phyloP scores from a whole-genome alignment of 1,284 basidiomycete genomes.

The Ustilago vetiveriae region DNA sequence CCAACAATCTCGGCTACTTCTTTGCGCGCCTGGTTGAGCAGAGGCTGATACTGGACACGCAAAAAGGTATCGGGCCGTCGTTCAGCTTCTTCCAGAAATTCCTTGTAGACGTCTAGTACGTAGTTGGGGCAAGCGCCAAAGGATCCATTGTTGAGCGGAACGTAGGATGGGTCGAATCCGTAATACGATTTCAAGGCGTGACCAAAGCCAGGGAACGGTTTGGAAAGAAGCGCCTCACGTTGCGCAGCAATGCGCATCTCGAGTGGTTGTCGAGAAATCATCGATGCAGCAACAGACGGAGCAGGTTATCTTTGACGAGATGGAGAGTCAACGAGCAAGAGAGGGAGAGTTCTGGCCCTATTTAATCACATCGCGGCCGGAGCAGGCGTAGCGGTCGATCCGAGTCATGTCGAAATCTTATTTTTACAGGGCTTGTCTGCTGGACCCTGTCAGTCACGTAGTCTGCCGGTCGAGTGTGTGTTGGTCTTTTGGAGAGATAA shows the following conservation, averaged over 20 bases:
- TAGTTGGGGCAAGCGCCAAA: slow-evolving; percentile 46
- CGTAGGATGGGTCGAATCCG: slow-evolving; percentile 35
- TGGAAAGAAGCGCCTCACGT: slow-evolving; percentile 8
- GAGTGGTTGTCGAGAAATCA: slow-evolving; percentile 7
- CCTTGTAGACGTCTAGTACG: slow-evolving; percentile 25
- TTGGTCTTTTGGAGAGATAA: no score
- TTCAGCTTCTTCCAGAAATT: slow-evolving; percentile 26
- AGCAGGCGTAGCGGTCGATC: no score
- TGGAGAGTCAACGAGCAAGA: no score
- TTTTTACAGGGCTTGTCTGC: not conserved
- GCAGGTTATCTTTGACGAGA: not conserved
- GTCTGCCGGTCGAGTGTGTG: no score
- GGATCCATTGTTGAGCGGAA: slow-evolving; percentile 44
- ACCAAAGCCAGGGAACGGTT: slow-evolving; percentile 37
- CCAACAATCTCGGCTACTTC: slow-evolving; percentile 21
- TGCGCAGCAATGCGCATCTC: slow-evolving; percentile 19
- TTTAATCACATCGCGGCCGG: no score
- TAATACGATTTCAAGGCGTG: slow-evolving; percentile 26
- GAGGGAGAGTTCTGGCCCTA: no score
- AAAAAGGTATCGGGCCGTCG: slow-evolving; percentile 31
- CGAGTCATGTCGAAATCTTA: not conserved
- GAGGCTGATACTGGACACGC: slow-evolving; percentile 19
- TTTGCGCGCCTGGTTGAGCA: slow-evolving; percentile 11
- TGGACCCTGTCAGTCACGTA: slow-evolving; percentile 4
- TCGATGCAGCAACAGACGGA: not conserved